Base-by-base conservation (phyloP, 331 rosid species). In the Spiraea crenata region DNA sequence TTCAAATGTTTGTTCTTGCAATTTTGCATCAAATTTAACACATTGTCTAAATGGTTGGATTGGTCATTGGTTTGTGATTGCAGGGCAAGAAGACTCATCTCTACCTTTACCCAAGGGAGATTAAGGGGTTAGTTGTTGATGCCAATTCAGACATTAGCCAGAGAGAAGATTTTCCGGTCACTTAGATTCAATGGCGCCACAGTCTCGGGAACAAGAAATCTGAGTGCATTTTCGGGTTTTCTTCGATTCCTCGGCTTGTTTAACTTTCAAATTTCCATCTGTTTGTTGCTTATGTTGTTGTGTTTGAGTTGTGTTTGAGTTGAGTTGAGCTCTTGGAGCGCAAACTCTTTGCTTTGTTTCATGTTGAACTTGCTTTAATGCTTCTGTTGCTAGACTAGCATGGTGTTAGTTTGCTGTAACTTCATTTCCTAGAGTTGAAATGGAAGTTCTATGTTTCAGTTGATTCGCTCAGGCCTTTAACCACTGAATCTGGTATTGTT, bases 141-240 rank as follows among this genome's bases (percentile, higher is more conserved):
- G 49, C 66, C 52, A 54, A 63, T 57, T 63, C 25, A 52, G 76
- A 69, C 25, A 16, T 8, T 8, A 14, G 67, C 47, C 39, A 35
- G 67, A 37, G 77, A 77, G 85, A 78, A 78, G 84, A 83, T 57
- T 82, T 88, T 67, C 74, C 52, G 54, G 84, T 61, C 73, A 44
- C 69, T 72, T 72, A 4, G 64, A 63, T 80, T 77, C 92, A 74
- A 79, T 82, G 95, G 95, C 82, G n/a, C 64, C 50, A 25, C 31
- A 51, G 41, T 82, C 86, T 78, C 64, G 88, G 86, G 85, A 69
- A 47, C 81, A 81, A 76, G 88, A 82, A 77, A 75, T 78, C 85
- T 83, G 85, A 74, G 67, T 69, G 46, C 73, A 64, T 67, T 65
- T 82, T 77, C 88, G 85, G 92, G 82, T 83, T 84, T 72, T 78